phyloP scores from a whole-genome alignment of 169 alveolate genomes.

The Eimeria praecox region DNA sequence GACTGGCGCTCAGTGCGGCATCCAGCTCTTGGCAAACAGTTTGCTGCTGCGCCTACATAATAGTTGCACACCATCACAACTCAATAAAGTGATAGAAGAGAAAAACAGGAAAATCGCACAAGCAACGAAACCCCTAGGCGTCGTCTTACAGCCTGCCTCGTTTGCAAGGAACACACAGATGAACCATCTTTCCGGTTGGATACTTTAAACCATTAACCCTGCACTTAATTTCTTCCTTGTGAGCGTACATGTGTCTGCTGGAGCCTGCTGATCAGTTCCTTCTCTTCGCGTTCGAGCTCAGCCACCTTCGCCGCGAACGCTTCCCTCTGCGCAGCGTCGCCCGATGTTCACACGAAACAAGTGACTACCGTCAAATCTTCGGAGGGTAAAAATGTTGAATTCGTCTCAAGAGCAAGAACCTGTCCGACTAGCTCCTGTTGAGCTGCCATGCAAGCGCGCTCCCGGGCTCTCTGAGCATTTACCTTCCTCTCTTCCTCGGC shows the following conservation, averaged over 20 bases:
- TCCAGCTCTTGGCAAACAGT: conserved; percentile 54
- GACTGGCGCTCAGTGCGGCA: conserved; percentile 43
- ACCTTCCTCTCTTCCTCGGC: conserved; percentile 81
- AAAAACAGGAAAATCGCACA: not conserved
- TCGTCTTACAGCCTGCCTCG: not conserved
- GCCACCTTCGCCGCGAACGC: conserved; percentile 78
- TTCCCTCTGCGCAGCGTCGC: conserved; percentile 49
- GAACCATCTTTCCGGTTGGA: not conserved
- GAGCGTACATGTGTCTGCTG: conserved; percentile 81
- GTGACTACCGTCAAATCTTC: not conserved
- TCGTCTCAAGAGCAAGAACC: not conserved
- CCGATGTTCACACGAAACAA: not conserved
- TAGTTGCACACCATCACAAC: not conserved
- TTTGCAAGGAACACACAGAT: not conserved
- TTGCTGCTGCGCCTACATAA: conserved; percentile 51
- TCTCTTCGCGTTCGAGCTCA: conserved; percentile 83
- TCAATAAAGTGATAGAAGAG: not conserved
- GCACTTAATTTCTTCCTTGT: not conserved
- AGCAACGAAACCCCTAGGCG: not conserved
- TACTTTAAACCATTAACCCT: not conserved
- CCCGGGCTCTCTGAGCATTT: not conserved
- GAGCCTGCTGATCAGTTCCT: conserved; percentile 83
- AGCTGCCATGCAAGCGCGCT: not conserved
- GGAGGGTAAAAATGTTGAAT: not conserved
- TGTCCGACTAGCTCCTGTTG: not conserved